Evolutionary conservation across 2,329 filamentous ascomycete genomes (phyloP).

Genomic region (Graphilbum ipis-grandicollis): DNA sequence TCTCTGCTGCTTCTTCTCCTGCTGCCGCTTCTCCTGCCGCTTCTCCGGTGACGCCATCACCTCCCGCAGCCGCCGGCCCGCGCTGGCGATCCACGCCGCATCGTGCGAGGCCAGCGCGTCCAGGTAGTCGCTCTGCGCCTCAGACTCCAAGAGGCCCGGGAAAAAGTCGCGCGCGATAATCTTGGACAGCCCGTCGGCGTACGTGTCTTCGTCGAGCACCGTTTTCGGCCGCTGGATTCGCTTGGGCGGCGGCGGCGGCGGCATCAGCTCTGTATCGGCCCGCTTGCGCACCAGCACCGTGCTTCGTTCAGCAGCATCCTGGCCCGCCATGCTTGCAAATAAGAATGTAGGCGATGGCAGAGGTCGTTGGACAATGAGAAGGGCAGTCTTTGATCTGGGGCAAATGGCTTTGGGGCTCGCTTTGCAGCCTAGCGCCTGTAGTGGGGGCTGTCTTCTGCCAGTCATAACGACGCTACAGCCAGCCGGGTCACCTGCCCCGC

Average conservation of each 20-base stretch:
- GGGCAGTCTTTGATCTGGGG: no score
- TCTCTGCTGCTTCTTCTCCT: constrained; percentile 9
- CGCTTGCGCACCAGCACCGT: constrained; percentile 51
- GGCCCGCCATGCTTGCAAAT: no score
- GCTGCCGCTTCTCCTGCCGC: constrained; percentile 35
- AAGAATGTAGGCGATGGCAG: no score
- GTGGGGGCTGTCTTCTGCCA: no score
- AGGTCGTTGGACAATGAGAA: no score
- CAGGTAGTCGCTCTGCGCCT: constrained; percentile 82
- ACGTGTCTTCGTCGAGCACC: constrained; percentile 84
- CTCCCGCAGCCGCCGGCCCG: constrained; percentile 51
- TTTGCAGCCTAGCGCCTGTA: no score
- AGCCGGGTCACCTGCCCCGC: no score
- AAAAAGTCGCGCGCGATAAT: constrained; percentile 98
- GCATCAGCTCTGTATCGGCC: constrained; percentile 61
- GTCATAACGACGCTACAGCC: no score
- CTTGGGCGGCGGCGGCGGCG: constrained; percentile 68
- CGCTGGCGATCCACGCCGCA: constrained; percentile 69
- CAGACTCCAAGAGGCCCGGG: constrained; percentile 69
- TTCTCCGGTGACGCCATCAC: constrained; percentile 82
- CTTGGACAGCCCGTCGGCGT: constrained; percentile 75
- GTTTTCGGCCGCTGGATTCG: constrained; percentile 81
- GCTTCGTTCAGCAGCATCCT: constrained; percentile 17
- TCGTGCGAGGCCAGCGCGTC: constrained; percentile 80
- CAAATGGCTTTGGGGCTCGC: no score